Conservation (phyloP, 2,329 filamentous ascomycete genomes). For the Penicillium glabrum region DNA sequence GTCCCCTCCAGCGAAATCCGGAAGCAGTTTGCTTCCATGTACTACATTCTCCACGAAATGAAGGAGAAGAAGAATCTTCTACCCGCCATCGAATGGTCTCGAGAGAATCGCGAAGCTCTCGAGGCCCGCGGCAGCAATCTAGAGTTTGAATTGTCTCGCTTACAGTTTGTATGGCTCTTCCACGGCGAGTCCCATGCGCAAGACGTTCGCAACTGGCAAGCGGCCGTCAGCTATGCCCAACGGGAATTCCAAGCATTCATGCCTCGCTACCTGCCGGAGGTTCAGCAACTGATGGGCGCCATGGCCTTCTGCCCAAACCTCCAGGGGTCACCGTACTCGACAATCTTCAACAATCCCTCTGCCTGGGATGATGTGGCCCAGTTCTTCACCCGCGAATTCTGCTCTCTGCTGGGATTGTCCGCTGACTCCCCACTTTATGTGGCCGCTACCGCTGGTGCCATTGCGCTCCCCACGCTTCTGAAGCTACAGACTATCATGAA, state of each 20-base stretch:
- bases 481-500: constrained; percentile 88
- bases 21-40: constrained; percentile 83
- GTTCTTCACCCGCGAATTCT: constrained; percentile 94
- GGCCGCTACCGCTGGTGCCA: constrained; percentile 85
- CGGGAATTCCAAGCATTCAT: constrained; percentile 73
- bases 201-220: constrained; percentile 35
- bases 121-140: constrained; percentile 86
- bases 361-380: constrained; percentile 80
- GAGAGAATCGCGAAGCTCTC: constrained; percentile 66
- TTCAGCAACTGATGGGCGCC: constrained; percentile 76
- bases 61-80: constrained; percentile 69
- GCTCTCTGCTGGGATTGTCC: constrained; percentile 82
- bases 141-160: constrained; percentile 87
- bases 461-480: constrained; percentile 82
- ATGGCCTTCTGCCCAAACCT: constrained; percentile 79
- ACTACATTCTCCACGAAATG: constrained; percentile 78
- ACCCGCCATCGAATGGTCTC: constrained; percentile 86
- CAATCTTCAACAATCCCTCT: constrained; percentile 71
- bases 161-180: constrained; percentile 90
- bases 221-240: constrained; percentile 74
- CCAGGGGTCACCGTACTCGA: constrained; percentile 71
- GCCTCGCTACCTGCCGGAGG: constrained; percentile 71
- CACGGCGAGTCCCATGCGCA: constrained; percentile 63
- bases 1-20: constrained; percentile 70
- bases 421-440: constrained; percentile 92